These are phyloP conservation scores for Botryotinia narcissicola DNA, from an alignment of 2,329 filamentous ascomycete genomes.

Conservation along the genomic window DNA sequence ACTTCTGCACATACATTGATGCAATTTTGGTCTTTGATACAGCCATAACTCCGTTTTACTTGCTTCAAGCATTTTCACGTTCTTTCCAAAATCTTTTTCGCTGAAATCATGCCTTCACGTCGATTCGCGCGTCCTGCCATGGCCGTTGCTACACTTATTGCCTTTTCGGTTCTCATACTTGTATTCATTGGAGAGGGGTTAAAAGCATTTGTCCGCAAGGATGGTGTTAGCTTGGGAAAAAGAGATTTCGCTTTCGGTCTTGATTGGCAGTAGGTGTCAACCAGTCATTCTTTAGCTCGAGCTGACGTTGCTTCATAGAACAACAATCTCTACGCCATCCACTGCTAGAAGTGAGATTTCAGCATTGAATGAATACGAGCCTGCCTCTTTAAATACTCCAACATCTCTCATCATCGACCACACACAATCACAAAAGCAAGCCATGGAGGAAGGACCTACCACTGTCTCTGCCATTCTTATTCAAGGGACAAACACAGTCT, in stretches of 20 bases:
- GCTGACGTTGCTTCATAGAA: neutral
- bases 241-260: constrained; percentile 14
- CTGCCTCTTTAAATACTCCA: neutral
- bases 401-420: neutral
- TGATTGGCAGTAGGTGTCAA: constrained; percentile 12
- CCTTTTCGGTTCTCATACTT: constrained; percentile 30
- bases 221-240: constrained; percentile 16
- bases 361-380: neutral
- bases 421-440: neutral
- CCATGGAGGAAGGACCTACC: constrained; percentile 8
- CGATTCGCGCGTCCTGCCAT: constrained; percentile 23
- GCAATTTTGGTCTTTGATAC: constrained; percentile 23
- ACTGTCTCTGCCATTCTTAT: constrained; percentile 13
- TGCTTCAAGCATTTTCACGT: constrained; percentile 19
- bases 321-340: neutral
- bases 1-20: constrained; percentile 21
- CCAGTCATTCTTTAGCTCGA: neutral
- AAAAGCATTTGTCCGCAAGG: constrained; percentile 23
- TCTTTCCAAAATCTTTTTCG: constrained; percentile 13
- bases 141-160: constrained; percentile 27
- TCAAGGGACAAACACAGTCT: constrained; percentile 19
- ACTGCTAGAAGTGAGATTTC: neutral
- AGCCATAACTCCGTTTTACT: constrained; percentile 18
- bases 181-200: constrained; percentile 32
- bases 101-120: constrained; percentile 30